Base-by-base conservation (phyloP, 169 alveolate genomes). In the Cryptosporidium meleagridis region DNA sequence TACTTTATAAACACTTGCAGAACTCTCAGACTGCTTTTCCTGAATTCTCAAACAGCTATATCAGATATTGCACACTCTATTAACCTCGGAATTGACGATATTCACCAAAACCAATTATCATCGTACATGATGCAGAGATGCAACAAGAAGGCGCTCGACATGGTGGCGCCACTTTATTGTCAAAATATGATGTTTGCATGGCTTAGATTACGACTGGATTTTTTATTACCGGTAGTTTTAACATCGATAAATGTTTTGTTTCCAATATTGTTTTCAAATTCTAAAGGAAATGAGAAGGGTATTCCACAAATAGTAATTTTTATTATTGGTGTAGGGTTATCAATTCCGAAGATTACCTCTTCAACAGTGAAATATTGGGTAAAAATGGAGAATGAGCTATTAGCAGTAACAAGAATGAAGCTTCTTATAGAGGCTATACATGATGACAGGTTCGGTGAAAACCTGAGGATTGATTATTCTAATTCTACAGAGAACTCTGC, bases 1-100 rank as follows among this genome's bases (percentile, higher is more conserved):
- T 80, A 80, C 80, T 80, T 80, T 33, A 44, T 80, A 10, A 61
- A 33, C 33, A n/a, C 80, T 7, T 80, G 89, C 68, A 80, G 75
- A 31, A 21, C 35, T 8, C 68, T 80, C 21, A 35, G 89, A 44
- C 68, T 80, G 16, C 52, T 37, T 12, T 80, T 44, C 59, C 75
- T 62, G 14, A 80, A 48, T 39, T 18, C 67, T 26, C 31, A 59
- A 23, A 26, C 89, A 41, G 52, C 89, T 65, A 6, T 80, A 5
- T 45, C 75, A 23, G 75, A 80, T 18, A n/a, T 39, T 21, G 65
- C 67, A 7, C 73, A 65, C 18, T 62, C 89, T 10, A 80, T 80
- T 31, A 80, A 59, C 31, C n/a, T 59, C 7, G 89, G 89, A 4
- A 61, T 67, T 18, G 35, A 35, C 7, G 73, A 65, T 31, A 80